phyloP scores from a whole-genome alignment of 257 asterid species.

The Solanum ahanhuiri region DNA sequence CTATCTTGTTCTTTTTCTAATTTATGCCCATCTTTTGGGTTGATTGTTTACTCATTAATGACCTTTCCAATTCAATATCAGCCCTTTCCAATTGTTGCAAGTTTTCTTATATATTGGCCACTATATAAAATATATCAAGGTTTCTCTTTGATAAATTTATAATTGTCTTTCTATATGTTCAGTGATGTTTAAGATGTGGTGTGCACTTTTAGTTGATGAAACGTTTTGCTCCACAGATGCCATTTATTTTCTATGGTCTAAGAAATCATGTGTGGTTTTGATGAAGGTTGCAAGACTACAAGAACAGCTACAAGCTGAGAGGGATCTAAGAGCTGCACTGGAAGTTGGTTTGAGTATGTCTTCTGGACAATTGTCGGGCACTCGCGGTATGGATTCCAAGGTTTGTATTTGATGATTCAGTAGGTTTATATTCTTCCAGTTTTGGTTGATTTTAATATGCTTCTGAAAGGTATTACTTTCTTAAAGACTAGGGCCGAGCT shows the following conservation, averaged over 20 bases:
- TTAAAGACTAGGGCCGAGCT: conserved; percentile 92
- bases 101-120: background rate
- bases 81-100: background rate
- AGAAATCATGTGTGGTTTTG: conserved; percentile 3
- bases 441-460: background rate
- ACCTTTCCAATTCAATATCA: background rate
- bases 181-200: background rate
- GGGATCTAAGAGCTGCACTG: conserved; percentile 87
- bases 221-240: background rate
- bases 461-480: background rate
- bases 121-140: background rate
- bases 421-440: background rate
- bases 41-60: background rate
- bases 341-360: conserved; percentile 98
- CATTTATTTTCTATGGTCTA: background rate
- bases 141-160: background rate
- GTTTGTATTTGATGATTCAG: conserved; percentile 21
- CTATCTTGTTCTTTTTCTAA: background rate
- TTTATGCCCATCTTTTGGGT: background rate
- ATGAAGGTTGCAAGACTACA: conserved; percentile 80
- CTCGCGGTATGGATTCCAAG: conserved; percentile 91
- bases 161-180: background rate
- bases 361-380: conserved; percentile 66
- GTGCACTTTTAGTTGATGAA: background rate
- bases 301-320: conserved; percentile 97